Evolutionary conservation across 2,329 filamentous ascomycete genomes (phyloP), one percentile per base, ranked within the genome.

Genomic region (Penicillium italicum): DNA sequence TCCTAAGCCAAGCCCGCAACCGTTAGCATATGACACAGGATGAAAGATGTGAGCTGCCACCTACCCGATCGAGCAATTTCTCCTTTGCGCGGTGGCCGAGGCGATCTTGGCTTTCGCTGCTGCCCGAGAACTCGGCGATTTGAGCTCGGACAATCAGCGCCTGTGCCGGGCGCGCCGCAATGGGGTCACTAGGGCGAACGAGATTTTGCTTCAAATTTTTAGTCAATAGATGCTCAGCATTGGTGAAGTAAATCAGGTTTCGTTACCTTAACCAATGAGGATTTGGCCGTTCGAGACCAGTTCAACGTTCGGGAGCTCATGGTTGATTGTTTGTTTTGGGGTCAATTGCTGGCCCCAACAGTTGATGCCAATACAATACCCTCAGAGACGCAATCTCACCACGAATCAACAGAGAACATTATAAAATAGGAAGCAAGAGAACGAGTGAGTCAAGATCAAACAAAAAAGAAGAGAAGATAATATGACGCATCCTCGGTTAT

Each of bases 1-100:
- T 96, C 90, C 87, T 91, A 62, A 12, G 34, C 8, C 28, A 38
- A 46, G 43, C 10, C 20, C n/a, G 38, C 18, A n/a, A 1, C 18
- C 8, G 38, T 62, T 46, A 60, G 53, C 20, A 50, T 37, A 16
- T 26, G 10, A 12, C 5, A 10, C n/a, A 3, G 8, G 16, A 14
- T 16, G 9, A 7, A 4, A n/a, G n/a, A 9, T 7, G 8, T 20
- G 4, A 33, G 16, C n/a, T 36, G 9, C 24, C 26, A 46, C 61
- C 53, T 64, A 75, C 74, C 64, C 72, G 73, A 60, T 79, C 75
- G 28, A 75, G 69, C 58, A 75, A 61, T 61, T 77, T 78, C 62
- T 78, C 75, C 57, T 72, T 74, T 11, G 75, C 75, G 26, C 72
- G 71, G 31, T 68, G 71, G 31, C 72, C 74, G 30, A 76, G 53